Evolutionary conservation across 805 yeast species (phyloP).

Genomic region (Nematodospora valgi): DNA sequence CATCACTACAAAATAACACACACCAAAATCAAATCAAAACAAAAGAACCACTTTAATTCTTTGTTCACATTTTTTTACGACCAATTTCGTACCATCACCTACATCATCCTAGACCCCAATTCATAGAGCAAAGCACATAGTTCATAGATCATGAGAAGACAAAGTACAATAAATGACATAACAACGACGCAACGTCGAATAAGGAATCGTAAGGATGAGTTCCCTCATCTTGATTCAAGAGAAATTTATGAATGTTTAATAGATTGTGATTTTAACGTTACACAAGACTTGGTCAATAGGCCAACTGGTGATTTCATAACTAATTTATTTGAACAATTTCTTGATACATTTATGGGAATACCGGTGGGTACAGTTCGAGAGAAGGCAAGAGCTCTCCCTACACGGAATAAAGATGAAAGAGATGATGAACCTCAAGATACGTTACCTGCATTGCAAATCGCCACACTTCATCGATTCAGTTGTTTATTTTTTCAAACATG

Average conservation of each 20-base stretch:
- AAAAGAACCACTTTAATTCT: too few species aligned
- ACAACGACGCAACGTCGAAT: too few species aligned
- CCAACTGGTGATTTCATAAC: slow-evolving; percentile 59
- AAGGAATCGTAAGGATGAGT: slow-evolving; percentile 38
- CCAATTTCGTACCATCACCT: too few species aligned
- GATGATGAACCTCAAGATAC: slow-evolving; percentile 17
- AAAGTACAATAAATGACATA: too few species aligned
- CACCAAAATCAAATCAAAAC: too few species aligned
- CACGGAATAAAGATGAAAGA: slow-evolving; percentile 6
- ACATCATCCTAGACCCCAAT: too few species aligned
- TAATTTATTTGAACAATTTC: slow-evolving; percentile 54
- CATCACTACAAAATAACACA: too few species aligned
- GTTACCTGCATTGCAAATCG: slow-evolving; percentile 40
- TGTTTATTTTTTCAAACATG: slow-evolving; percentile 63
- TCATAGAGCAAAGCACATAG: too few species aligned
- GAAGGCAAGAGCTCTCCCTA: slow-evolving; percentile 3
- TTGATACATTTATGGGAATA: slow-evolving; percentile 59
- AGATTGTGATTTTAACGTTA: slow-evolving; percentile 58
- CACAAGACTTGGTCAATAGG: slow-evolving; percentile 54
- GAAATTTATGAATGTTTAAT: slow-evolving; percentile 59
- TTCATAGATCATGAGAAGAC: too few species aligned
- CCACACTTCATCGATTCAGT: slow-evolving; percentile 59
- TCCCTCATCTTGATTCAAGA: slow-evolving; percentile 58
- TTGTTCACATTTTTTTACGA: too few species aligned
- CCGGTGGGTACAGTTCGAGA: slow-evolving; percentile 22